Evolutionary conservation across 768 basidiomycete genomes (phyloP), one percentile per base, ranked within the genome.

Genomic region (Clitopilus passeckerianus): DNA sequence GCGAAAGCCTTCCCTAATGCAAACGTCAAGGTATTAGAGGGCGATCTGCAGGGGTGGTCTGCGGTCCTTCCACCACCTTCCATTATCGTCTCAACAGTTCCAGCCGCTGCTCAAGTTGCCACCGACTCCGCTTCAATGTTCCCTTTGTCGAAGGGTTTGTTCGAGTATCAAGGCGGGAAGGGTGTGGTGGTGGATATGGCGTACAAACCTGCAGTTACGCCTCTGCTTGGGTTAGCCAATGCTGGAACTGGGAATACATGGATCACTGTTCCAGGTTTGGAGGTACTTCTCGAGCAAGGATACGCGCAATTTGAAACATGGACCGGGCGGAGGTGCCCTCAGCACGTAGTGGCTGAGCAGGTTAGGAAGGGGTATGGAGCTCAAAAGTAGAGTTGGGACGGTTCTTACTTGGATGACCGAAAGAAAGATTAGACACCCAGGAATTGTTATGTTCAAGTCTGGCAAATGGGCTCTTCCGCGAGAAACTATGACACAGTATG

Each of bases 161-260:
- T 93, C 63, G 70, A 73, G 1, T 80, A 82, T 61, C 71, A 69
- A 8, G 70, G 74, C 44, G 78, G 82, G 0, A 75, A 75, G 0
- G 76, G 79, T n/a, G 89, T 88, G 1, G 88, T 95, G 10, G 80
- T 98, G 10, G 97, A 99, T 65, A 91, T 97, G 89, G 94, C 95
- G 18, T 98, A 98, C 71, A 88, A 88, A 65, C 97, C 95, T 0
- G 83, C 87, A 2, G 81, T 86, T 64, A 98, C 96, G 14, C 88
- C 95, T 0, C 71, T 99, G 57, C 73, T 98, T 23, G 68, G 71
- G 56, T 72, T 96, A 14, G 95, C 93, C 4, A 77, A 37, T 73
- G 69, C 22, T 7, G 27, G 27, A 7, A 77, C 75, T 6, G 61
- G 70, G 27, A 76, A 80, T 34, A 10, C n/a, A n/a, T 96, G 95